These are phyloP conservation scores for Colletotrichum tamarilloi DNA, from an alignment of 2,329 filamentous ascomycete species.

Conservation along the genomic window DNA sequence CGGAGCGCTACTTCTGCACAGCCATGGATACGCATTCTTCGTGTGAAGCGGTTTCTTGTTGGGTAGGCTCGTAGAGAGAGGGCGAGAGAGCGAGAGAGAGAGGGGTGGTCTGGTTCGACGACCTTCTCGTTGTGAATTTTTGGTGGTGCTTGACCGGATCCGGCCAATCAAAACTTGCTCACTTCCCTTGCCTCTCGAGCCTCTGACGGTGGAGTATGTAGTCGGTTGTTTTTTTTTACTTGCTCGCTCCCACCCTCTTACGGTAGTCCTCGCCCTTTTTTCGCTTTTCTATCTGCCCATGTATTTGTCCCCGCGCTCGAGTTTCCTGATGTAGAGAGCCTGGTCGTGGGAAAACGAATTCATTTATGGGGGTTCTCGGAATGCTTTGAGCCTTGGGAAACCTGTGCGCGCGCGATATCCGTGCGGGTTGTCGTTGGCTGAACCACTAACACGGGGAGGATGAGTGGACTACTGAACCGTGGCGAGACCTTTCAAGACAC, in stretches of 20 bases:
- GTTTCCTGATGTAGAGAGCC: slow-evolving; percentile 20
- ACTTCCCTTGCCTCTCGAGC: slow-evolving; percentile 38
- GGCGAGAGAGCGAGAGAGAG: background rate
- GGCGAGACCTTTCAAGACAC: background rate
- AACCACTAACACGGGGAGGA: slow-evolving; percentile 7
- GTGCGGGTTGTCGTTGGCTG: background rate
- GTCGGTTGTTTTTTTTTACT: background rate
- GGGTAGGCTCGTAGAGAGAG: background rate
- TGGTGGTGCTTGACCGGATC: slow-evolving; percentile 15
- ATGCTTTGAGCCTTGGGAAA: background rate
- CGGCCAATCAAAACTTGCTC: slow-evolving; percentile 61
- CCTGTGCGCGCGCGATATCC: slow-evolving; percentile 8
- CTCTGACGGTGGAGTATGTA: slow-evolving; percentile 31
- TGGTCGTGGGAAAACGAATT: background rate
- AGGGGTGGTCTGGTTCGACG: slow-evolving; percentile 25
- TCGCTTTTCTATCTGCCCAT: too few species aligned
- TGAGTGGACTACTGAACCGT: background rate
- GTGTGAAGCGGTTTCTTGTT: slow-evolving; percentile 1
- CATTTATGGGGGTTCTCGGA: background rate
- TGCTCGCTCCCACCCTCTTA: slow-evolving; percentile 32
- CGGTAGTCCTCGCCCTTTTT: background rate
- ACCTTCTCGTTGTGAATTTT: slow-evolving; percentile 33
- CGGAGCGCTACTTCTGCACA: slow-evolving; percentile 19
- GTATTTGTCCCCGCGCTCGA: slow-evolving; percentile 1
- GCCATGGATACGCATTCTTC: slow-evolving; percentile 34